These are phyloP conservation scores for Juncus inflexus DNA, from an alignment of 176 grass and related monocot species.

Conservation along the genomic window DNA sequence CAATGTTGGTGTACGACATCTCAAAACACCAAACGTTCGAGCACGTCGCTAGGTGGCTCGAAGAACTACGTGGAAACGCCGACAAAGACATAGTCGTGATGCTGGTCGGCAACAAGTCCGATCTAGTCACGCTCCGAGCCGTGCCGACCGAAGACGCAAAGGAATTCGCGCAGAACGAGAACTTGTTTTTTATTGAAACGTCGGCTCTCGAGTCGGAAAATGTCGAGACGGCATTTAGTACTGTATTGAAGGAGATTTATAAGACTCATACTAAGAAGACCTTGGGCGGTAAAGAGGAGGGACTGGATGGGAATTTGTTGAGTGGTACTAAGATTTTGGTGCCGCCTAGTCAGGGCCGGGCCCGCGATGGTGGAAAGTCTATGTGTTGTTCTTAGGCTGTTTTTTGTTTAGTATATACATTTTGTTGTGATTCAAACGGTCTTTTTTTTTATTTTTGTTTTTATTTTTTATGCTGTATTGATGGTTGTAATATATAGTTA, in stretches of 20 bases:
- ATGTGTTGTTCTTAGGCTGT: constrained; percentile 16
- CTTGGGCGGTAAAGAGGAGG: constrained; percentile 8
- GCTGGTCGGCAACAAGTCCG: constrained; percentile 28
- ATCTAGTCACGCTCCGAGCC: constrained; percentile 14
- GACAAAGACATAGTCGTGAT: constrained; percentile 29
- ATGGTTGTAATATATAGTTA: no score
- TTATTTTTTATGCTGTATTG: not conserved
- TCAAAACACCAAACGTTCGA: constrained; percentile 31
- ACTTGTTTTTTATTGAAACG: constrained; percentile 29
- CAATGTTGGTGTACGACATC: constrained; percentile 34
- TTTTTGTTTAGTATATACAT: not conserved
- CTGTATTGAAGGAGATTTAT: constrained; percentile 29
- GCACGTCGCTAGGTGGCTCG: constrained; percentile 22
- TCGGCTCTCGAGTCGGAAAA: constrained; percentile 24
- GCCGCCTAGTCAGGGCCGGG: not conserved
- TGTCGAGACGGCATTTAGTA: constrained; percentile 23
- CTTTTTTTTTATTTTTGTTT: not conserved
- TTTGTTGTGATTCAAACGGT: not conserved
- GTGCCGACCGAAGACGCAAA: constrained; percentile 28
- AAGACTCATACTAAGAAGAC: constrained; percentile 21
- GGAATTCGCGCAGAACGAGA: constrained; percentile 24
- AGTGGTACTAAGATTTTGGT: constrained; percentile 10
- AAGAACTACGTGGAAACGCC: constrained; percentile 21
- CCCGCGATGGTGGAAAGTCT: not conserved
- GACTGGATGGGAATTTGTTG: constrained; percentile 20